A percentile compares a stretch with the other conserved stretches of the same genome.
Conservation (phyloP, 192 early-diverging fungal species). For the Linnemannia elongata region DNA sequence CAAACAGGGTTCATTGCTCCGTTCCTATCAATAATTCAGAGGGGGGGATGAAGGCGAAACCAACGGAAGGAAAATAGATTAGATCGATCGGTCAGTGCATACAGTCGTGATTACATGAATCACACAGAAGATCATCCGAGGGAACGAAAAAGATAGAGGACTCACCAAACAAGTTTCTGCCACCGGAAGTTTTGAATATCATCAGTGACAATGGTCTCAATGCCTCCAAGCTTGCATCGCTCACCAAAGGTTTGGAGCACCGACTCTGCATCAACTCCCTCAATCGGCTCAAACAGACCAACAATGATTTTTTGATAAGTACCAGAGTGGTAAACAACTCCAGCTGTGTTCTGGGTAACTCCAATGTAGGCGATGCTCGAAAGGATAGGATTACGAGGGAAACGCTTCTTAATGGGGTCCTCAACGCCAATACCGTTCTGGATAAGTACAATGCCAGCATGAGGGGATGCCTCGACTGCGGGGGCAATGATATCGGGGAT, state of each 20-base stretch:
- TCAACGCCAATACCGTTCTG: conserved; percentile 84
- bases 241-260: conserved; percentile 55
- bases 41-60: too few relatives aligned
- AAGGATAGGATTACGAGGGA: conserved; percentile 72
- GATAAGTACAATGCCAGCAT: conserved; percentile 73
- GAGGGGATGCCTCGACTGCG: conserved; percentile 59
- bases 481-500: conserved; percentile 70
- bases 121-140: not conserved
- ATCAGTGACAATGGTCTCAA: conserved; percentile 55
- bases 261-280: conserved; percentile 48
- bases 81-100: not conserved
- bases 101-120: not conserved
- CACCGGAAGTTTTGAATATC: conserved; percentile 76
- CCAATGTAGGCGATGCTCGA: conserved; percentile 76
- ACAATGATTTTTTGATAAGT: conserved; percentile 55
- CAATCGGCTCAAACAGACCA: conserved; percentile 31
- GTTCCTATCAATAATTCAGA: conserved; percentile 61
- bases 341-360: conserved; percentile 66
- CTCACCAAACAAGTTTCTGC: conserved; percentile 79
- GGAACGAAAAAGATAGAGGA: not conserved
- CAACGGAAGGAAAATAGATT: not conserved
- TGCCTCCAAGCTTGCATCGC: conserved; percentile 58
- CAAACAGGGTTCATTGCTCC: conserved; percentile 77
- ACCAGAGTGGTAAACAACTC: conserved; percentile 67
- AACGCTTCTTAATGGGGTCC: conserved; percentile 65